These are phyloP conservation scores for Rutidosis leptorrhynchoides DNA, from an alignment of 129 eudicot species.

Conservation along the genomic window DNA sequence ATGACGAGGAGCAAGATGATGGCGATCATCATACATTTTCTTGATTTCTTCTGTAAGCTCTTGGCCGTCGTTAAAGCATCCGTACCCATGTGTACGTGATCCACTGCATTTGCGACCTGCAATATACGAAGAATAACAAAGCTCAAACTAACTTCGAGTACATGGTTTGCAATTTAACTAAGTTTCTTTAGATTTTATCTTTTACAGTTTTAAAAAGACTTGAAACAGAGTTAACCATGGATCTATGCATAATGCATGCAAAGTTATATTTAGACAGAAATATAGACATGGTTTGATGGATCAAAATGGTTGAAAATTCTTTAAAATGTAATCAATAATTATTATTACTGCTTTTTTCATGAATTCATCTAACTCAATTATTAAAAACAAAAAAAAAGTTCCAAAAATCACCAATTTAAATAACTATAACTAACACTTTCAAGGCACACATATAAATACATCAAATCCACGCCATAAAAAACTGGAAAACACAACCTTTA, in stretches of 20 bases:
- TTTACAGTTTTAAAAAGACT: background rate
- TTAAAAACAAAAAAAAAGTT: background rate
- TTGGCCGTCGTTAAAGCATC: slow-evolving; percentile 75
- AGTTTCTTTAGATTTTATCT: background rate
- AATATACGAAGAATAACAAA: slow-evolving; percentile 3
- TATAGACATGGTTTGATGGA: too few relatives aligned
- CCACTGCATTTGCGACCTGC: slow-evolving; percentile 81
- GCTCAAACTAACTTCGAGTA: too few relatives aligned
- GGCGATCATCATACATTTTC: slow-evolving; percentile 82
- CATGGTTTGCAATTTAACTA: background rate
- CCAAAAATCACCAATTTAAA: background rate
- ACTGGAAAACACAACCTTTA: background rate
- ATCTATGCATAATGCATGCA: too few relatives aligned
- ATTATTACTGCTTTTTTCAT: too few relatives aligned
- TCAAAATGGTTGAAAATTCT: background rate
- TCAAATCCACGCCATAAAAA: slow-evolving; percentile 12
- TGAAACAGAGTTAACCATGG: background rate
- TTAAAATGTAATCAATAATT: background rate
- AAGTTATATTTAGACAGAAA: background rate
- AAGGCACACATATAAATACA: slow-evolving; percentile 16
- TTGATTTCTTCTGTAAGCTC: slow-evolving; percentile 73
- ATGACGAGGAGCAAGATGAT: slow-evolving; percentile 54
- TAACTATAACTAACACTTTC: background rate
- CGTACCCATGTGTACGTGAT: slow-evolving; percentile 70
- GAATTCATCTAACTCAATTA: background rate